Conservation (phyloP, 345 rosid species). For the Eucalyptus dawsonii region DNA sequence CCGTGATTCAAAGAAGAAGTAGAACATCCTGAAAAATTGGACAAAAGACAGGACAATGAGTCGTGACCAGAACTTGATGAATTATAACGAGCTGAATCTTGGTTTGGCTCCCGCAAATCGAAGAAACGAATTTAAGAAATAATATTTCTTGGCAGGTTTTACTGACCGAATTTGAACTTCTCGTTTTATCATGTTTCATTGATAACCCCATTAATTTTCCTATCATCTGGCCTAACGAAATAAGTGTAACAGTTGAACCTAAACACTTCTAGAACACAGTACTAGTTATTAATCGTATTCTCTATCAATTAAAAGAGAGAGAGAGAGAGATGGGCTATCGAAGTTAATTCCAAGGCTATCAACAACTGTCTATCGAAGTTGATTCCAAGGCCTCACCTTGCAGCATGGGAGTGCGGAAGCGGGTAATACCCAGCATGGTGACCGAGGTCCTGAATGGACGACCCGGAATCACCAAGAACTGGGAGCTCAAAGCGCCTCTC, state of each 20-base stretch:
- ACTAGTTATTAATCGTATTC: neutral
- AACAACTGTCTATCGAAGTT: too few relatives aligned
- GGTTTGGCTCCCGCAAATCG: too few relatives aligned
- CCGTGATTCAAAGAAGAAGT: conserved; percentile 64
- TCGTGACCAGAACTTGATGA: neutral
- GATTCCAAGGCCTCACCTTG: too few relatives aligned
- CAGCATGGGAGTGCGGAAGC: too few relatives aligned
- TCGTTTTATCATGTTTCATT: neutral
- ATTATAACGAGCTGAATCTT: neutral
- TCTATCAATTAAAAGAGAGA: neutral
- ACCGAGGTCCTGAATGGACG: too few relatives aligned
- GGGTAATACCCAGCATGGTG: too few relatives aligned
- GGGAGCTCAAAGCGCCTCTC: too few relatives aligned
- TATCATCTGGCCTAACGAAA: neutral
- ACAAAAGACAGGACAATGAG: neutral
- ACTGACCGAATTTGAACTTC: neutral
- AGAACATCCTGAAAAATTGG: neutral
- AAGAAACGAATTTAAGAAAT: too few relatives aligned
- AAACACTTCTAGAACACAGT: neutral
- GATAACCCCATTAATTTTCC: neutral
- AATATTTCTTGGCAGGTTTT: neutral
- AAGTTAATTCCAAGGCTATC: too few relatives aligned
- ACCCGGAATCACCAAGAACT: too few relatives aligned
- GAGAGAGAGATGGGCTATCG: neutral
- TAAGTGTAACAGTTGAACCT: neutral